Conservation (phyloP, 371 early-diverging fungal genomes). For the Mortierella polycephala region DNA sequence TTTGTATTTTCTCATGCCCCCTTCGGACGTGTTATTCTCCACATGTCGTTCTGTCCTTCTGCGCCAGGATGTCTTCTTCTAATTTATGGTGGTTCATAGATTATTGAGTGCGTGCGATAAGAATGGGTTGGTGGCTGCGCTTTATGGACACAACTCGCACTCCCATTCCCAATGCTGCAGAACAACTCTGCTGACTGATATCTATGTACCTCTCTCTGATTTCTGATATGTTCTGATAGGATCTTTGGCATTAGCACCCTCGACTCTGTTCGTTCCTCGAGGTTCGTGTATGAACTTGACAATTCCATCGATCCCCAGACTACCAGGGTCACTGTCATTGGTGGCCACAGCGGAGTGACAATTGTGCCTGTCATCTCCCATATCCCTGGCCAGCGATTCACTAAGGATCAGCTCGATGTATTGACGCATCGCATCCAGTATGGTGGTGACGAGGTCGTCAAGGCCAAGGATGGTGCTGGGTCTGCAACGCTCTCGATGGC, state of each 20-base stretch:
- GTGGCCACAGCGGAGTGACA: constrained; percentile 89
- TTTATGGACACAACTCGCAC: too few species aligned
- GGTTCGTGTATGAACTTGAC: constrained; percentile 74
- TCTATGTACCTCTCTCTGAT: neutral
- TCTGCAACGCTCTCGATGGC: constrained; percentile 94
- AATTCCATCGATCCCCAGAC: constrained; percentile 61
- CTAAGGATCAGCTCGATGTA: constrained; percentile 75
- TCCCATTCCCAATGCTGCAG: too few species aligned
- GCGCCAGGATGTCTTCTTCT: too few species aligned
- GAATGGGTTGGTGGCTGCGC: too few species aligned
- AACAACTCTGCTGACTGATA: too few species aligned
- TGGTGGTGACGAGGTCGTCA: constrained; percentile 95
- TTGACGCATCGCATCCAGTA: constrained; percentile 87
- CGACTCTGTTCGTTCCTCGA: constrained; percentile 84
- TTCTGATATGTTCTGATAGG: constrained; percentile 29
- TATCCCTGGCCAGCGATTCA: constrained; percentile 65
- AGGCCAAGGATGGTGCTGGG: constrained; percentile 88
- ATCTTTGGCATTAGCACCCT: constrained; percentile 89
- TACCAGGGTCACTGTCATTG: constrained; percentile 80
- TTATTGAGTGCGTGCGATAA: too few species aligned
- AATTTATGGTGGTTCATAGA: too few species aligned
- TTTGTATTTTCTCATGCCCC: too few species aligned
- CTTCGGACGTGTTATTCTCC: too few species aligned
- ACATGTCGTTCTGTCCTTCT: too few species aligned
- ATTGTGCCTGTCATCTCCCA: constrained; percentile 81